Evolutionary conservation across 139 green algal genomes (phyloP).

Genomic region (Penium margaritaceum): DNA sequence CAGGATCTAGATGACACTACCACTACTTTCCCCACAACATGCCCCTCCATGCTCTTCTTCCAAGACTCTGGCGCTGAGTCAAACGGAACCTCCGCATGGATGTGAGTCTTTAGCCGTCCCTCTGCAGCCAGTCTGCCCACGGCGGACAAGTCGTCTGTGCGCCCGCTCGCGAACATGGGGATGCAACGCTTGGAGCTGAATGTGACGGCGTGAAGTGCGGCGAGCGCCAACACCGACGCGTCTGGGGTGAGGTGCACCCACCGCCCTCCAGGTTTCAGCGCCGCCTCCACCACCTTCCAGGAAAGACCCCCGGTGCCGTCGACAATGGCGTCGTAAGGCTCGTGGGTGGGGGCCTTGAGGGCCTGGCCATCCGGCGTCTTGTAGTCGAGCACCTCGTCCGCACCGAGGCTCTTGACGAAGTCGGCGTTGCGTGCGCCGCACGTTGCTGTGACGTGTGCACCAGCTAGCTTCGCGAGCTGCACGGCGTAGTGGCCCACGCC

Average conservation of each 20-base stretch:
- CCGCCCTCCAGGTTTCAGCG: not conserved
- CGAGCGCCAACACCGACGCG: not conserved
- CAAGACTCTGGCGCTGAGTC: conserved; percentile 5
- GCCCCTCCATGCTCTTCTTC: conserved; percentile 21
- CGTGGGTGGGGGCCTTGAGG: not conserved
- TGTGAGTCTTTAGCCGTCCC: not conserved
- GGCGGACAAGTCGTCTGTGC: not conserved
- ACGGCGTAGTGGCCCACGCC: conserved; percentile 11
- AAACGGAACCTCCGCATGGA: conserved; percentile 5
- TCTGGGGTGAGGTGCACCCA: conserved; percentile 3
- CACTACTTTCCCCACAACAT: conserved; percentile 9
- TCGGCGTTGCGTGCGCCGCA: conserved; percentile 16
- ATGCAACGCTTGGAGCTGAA: not conserved
- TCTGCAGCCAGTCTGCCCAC: conserved; percentile 5
- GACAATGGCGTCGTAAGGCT: conserved; percentile 6
- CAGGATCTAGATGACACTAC: too few species aligned
- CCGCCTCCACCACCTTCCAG: not conserved
- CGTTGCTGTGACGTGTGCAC: conserved; percentile 15
- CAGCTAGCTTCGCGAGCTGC: conserved; percentile 19
- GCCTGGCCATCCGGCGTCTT: conserved; percentile 5
- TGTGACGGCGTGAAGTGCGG: not conserved
- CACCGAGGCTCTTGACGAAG: conserved; percentile 7
- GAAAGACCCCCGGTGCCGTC: conserved; percentile 1
- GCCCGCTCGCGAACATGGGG: not conserved
- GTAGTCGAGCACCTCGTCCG: conserved; percentile 22